Evolutionary conservation across 1,284 basidiomycete genomes (phyloP), one percentile per base, ranked within the genome.

Genomic region (Ceratobasidium sp.): DNA sequence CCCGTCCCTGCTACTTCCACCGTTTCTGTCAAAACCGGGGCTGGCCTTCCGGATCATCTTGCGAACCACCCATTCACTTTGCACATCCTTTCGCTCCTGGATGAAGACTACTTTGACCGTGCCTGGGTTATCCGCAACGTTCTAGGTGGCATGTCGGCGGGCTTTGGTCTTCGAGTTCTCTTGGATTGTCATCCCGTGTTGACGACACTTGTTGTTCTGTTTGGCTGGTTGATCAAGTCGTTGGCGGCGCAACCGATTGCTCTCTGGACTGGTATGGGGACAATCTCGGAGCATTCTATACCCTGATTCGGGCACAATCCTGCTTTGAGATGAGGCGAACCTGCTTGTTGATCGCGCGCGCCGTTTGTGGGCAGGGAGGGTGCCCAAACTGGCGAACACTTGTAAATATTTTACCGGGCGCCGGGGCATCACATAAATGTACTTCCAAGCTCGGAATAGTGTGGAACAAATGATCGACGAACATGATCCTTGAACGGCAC

Each of bases 91-190:
- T 57, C 74, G 25, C 46, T 77, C n/a, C 73, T 91, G 67, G 90
- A 92, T 79, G 90, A 93, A 69, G 89, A 89, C 79, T 88, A 86
- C 67, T 85, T 95, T 2, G 92, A 96, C 83, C 89, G 91, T 17
- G 91, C 94, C 80, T 96, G 95, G 95, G 86, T 95, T 1, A 91
- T 96, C 6, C 88, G 95, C 25, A 93, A 95, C 78, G 86, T 95
- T 5, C 85, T 96, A 0, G 94, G 95, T 22, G 95, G 95, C 0
- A 93, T 96, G 91, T 91, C 93, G 19, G 89, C 90, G 6, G 91
- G 91, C 0, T 92, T 92, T 80, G 91, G 91, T 1, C 82, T 92
- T 77, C 85, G 91, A 81, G 93, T 95, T 9, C 91, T 93, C 17
- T 84, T 95, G 44, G 92, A 94, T 79, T 89, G 90, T 54, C 89